phyloP scores from a whole-genome alignment of 495 filamentous ascomycete species.

The Penicillium samsonianum region DNA sequence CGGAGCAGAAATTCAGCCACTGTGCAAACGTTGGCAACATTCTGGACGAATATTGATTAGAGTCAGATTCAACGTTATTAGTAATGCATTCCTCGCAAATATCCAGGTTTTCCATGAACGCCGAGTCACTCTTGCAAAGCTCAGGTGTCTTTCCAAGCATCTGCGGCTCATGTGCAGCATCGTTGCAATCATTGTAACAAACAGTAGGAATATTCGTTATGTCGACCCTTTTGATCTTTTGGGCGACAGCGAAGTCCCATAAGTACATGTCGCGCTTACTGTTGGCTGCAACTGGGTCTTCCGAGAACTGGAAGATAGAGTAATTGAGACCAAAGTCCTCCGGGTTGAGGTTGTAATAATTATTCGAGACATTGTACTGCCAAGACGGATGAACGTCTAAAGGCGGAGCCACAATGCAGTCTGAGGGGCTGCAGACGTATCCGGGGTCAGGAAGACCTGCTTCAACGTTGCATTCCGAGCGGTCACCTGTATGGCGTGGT shows the following conservation, averaged over 20 bases:
- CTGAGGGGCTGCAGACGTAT: conserved; percentile 55
- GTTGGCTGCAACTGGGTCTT: conserved; percentile 1
- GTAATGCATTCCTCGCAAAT: conserved; percentile 40
- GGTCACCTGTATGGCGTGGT: conserved; percentile 26
- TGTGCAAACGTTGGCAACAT: conserved; percentile 23
- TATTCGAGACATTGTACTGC: conserved; percentile 50
- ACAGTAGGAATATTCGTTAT: conserved; percentile 32
- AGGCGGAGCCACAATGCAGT: conserved; percentile 52
- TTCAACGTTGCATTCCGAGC: conserved; percentile 54
- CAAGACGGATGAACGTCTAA: conserved; percentile 38
- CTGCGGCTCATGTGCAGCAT: conserved; percentile 48
- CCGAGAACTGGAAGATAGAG: conserved; percentile 52
- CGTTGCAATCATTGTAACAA: conserved; percentile 59
- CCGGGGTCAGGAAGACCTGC: conserved; percentile 50
- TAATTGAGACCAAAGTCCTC: conserved; percentile 61
- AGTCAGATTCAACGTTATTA: conserved; percentile 6
- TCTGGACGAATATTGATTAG: conserved; percentile 9
- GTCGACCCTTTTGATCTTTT: conserved; percentile 11
- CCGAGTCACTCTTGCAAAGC: conserved; percentile 46
- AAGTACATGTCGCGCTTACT: conserved; percentile 10
- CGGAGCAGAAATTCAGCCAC: conserved; percentile 23
- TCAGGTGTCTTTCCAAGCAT: conserved; percentile 42
- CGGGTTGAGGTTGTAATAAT: conserved; percentile 68
- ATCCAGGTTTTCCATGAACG: conserved; percentile 38
- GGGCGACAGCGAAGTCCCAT: not conserved